These are phyloP conservation scores for Aquilaria agallochum DNA, from an alignment of 441 rosid species.

Conservation along the genomic window DNA sequence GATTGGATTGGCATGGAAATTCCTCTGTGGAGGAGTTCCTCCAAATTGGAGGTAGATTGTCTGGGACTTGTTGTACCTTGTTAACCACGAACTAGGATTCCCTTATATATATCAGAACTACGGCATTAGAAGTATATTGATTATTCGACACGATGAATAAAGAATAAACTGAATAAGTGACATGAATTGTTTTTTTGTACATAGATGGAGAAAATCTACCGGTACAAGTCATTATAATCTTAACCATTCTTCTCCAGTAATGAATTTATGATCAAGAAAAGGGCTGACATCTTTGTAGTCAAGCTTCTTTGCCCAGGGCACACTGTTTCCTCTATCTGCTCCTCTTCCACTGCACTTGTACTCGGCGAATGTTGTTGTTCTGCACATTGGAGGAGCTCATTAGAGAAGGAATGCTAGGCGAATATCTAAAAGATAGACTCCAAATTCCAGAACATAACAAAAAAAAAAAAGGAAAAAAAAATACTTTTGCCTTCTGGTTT, in stretches of 20 bases:
- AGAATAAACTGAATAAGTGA: too few relatives aligned
- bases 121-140: constrained; percentile 6
- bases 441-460: constrained; percentile 2
- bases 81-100: constrained; percentile 14
- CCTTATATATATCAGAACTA: neutral
- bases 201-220: neutral
- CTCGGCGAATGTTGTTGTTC: constrained; percentile 77
- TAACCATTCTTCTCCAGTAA: constrained; percentile 78
- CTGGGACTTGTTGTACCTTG: constrained; percentile 19
- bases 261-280: constrained; percentile 55
- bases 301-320: constrained; percentile 67
- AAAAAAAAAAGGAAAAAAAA: neutral
- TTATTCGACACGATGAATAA: neutral
- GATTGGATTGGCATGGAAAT: constrained; percentile 16
- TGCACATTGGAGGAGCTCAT: constrained; percentile 21
- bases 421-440: neutral
- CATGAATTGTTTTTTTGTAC: neutral
- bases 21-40: constrained; percentile 14
- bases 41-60: constrained; percentile 7
- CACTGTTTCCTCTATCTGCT: constrained; percentile 53
- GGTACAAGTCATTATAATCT: constrained; percentile 31
- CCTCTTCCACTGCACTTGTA: constrained; percentile 75
- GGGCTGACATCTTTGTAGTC: constrained; percentile 47
- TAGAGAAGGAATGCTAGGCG: too few relatives aligned
- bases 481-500: constrained; percentile 53